These are phyloP conservation scores for Aspergillus pseudoterreus DNA, from an alignment of 2,329 filamentous ascomycete species.

Conservation along the genomic window DNA sequence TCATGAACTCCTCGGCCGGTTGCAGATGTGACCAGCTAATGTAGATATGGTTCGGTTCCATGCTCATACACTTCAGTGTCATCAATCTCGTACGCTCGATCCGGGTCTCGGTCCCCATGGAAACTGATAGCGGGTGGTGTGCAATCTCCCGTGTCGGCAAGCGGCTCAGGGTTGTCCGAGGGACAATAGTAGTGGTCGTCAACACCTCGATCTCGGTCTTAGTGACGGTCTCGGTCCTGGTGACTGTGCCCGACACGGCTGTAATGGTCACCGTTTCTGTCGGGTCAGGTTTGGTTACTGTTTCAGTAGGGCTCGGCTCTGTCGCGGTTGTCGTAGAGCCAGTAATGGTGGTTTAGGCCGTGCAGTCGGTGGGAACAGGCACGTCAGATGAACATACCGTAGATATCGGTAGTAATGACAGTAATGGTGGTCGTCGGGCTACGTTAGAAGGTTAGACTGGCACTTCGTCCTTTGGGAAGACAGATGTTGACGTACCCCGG, in stretches of 20 bases:
- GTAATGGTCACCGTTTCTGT: not conserved
- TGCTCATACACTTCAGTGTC: not conserved
- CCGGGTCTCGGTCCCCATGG: conserved; percentile 12
- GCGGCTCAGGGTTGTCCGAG: not conserved
- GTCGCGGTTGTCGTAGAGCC: no score
- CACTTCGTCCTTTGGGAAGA: no score
- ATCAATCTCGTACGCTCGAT: no score
- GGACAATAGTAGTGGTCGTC: conserved; percentile 2
- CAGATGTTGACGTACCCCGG: no score
- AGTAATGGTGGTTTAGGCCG: no score
- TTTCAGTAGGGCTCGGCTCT: not conserved
- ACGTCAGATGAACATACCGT: no score
- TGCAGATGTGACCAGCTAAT: conserved; percentile 13
- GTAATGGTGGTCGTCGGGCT: no score
- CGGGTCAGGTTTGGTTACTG: not conserved
- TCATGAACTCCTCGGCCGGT: conserved; percentile 15
- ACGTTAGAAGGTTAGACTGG: no score
- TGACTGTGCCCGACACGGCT: no score
- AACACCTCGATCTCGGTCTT: not conserved
- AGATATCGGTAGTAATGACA: no score
- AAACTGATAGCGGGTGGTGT: conserved; percentile 9
- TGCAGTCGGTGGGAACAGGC: no score
- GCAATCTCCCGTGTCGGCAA: not conserved
- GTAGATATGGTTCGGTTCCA: conserved; percentile 9
- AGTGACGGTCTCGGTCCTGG: no score